Percentiles rank a stretch among this genome's conserved stretches.
Evolutionary conservation across 192 early-diverging fungal species (phyloP).

Genomic region (Fimicolochytrium jonesii): DNA sequence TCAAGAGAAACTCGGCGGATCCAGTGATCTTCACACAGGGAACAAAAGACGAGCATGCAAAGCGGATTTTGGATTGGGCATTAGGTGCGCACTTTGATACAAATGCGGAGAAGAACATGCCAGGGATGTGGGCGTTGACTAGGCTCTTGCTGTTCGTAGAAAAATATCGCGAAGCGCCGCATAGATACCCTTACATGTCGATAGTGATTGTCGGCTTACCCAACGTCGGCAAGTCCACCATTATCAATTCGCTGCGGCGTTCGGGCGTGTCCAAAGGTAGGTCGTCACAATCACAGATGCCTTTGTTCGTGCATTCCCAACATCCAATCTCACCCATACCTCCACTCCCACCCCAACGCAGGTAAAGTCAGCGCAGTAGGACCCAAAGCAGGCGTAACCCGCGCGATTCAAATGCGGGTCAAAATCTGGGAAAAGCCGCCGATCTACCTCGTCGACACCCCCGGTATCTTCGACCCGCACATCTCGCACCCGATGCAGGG

Average conservation of each 20-base stretch:
- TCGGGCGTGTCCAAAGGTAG: conserved; percentile 66
- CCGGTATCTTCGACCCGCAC: conserved; percentile 83
- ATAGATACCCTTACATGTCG: conserved; percentile 40
- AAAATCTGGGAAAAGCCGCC: conserved; percentile 85
- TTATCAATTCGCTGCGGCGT: conserved; percentile 83
- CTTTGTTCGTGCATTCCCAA: too few species aligned
- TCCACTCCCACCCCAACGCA: conserved; percentile 2
- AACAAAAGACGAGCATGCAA: conserved; percentile 53
- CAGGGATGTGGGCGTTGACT: too few species aligned
- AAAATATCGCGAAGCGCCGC: conserved; percentile 9
- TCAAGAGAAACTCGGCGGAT: background rate
- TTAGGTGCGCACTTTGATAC: too few species aligned
- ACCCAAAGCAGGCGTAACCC: conserved; percentile 82
- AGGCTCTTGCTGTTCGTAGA: too few species aligned
- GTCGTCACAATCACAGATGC: too few species aligned
- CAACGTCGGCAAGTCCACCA: conserved; percentile 92
- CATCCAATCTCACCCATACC: conserved; percentile 2
- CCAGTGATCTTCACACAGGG: conserved; percentile 56
- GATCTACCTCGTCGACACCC: conserved; percentile 91
- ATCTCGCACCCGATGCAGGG: conserved; percentile 75
- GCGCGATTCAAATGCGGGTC: conserved; percentile 65
- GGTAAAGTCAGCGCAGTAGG: conserved; percentile 82
- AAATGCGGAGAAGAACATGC: too few species aligned
- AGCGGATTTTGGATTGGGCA: conserved; percentile 64
- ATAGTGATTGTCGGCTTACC: conserved; percentile 92